A percentile compares a stretch with the other conserved stretches of the same genome.
These are phyloP conservation scores for Scutellaria galericulata DNA, from an alignment of 257 asterid genomes.

Conservation along the genomic window DNA sequence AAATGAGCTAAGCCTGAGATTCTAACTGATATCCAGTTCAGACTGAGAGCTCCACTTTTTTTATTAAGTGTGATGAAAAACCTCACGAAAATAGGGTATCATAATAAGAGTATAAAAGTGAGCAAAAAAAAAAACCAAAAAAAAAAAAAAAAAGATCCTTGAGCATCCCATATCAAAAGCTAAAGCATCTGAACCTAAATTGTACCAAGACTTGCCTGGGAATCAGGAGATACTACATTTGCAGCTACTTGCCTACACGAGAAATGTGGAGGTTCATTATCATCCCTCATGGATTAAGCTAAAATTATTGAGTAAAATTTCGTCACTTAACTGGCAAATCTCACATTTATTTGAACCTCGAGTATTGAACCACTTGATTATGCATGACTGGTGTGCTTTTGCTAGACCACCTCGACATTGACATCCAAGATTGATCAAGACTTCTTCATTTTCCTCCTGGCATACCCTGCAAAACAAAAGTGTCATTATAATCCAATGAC, in stretches of 20 bases:
- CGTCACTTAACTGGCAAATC: slow-evolving; percentile 73
- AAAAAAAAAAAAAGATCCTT: neutral
- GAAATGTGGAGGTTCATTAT: slow-evolving; percentile 40
- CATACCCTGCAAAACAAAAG: slow-evolving; percentile 59
- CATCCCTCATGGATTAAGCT: slow-evolving; percentile 20
- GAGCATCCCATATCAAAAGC: slow-evolving; percentile 24
- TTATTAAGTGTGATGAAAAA: slow-evolving; percentile 7
- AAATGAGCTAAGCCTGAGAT: neutral
- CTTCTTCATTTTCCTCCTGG: slow-evolving; percentile 78
- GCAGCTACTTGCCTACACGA: slow-evolving; percentile 66
- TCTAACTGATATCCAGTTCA: neutral
- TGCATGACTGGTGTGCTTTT: slow-evolving; percentile 74
- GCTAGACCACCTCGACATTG: slow-evolving; percentile 79
- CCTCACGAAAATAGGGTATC: neutral
- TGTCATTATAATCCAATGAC: slow-evolving; percentile 20
- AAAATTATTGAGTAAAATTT: slow-evolving; percentile 21
- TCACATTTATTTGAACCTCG: slow-evolving; percentile 84
- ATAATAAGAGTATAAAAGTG: too few relatives aligned
- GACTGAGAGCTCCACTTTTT: slow-evolving; percentile 4
- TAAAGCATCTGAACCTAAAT: slow-evolving; percentile 20
- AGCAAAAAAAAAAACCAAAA: too few relatives aligned
- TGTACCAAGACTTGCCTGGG: slow-evolving; percentile 56
- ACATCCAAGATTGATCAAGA: slow-evolving; percentile 77
- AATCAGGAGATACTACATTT: slow-evolving; percentile 60
- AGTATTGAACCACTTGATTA: slow-evolving; percentile 68